Evolutionary conservation across 2,329 filamentous ascomycete genomes (phyloP), one percentile per base, ranked within the genome.

Genomic region (Colletotrichum endophyticum): DNA sequence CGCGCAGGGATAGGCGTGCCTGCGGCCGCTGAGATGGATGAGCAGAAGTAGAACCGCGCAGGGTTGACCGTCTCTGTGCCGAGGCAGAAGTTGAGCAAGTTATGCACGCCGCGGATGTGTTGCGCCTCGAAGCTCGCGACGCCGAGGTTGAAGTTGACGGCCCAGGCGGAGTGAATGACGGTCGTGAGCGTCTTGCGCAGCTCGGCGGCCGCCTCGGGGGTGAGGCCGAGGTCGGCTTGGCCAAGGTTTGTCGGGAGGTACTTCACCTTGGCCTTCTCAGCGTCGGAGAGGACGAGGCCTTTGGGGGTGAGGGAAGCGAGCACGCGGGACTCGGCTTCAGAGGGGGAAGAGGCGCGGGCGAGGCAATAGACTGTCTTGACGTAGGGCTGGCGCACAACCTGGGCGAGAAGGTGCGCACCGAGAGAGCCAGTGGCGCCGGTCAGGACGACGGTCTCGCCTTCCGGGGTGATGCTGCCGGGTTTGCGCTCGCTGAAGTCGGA

Each of bases 361-460:
- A 90, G 84, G 68, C 86, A 86, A 84, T 87, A 91, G 0, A 91
- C 85, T 4, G 83, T 82, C 34, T 85, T 85, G n/a, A 94, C 87
- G 49, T 92, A 91, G 8, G 90, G 88, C 32, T 90, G 86, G 2
- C 90, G 87, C 5, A 91, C 89, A 2, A 94, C 86, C 16, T 92
- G 88, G 1, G 90, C 88, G 4, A 92, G 85, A 0, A 92, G 84
- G 68, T 92, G 90, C 0, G 90, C 88, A 5, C 92, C 92, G 0
- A 94, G 84, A 6, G 90, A 90, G 2, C 92, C 92, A 0, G 92
- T 94, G 0, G 88, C 88, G 11, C 92, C 92, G 3, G 92, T 93
- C 11, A 94, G 82, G 15, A 92, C 82, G 32, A 85, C 81, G 16
- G 82, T 78, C 36, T 84, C 82, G 25, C 81, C 80, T 1, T 82